Evolutionary conservation across 495 filamentous ascomycete species (phyloP).

Genomic region (Aspergillus bertholletiae): DNA sequence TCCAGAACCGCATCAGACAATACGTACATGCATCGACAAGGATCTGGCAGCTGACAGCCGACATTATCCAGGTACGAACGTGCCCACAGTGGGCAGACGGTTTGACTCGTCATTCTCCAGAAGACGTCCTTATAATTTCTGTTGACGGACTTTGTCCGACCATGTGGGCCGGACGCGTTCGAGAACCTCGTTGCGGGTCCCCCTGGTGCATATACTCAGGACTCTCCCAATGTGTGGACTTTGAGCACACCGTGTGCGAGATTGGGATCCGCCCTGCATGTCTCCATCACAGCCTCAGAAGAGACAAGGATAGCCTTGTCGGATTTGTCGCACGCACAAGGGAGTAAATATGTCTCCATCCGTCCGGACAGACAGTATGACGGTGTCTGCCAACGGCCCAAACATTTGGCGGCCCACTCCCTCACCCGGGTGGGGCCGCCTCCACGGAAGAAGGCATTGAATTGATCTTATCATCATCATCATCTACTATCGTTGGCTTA

Average conservation of each 20-base stretch:
- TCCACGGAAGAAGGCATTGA: background rate
- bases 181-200: constrained; percentile 6
- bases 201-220: no score
- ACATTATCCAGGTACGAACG: background rate
- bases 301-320: no score
- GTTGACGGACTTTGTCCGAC: background rate
- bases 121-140: background rate
- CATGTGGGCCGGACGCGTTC: constrained; percentile 8
- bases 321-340: no score
- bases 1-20: no score
- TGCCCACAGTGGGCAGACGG: background rate
- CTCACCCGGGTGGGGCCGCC: no score
- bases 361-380: no score
- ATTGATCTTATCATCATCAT: background rate
- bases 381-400: background rate
- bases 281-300: no score
- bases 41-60: background rate
- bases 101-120: background rate
- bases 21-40: background rate
- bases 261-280: no score
- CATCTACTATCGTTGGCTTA: background rate
- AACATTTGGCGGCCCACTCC: background rate
- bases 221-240: no score
- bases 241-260: no score
- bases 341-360: no score